Evolutionary conservation across 305 asterid species (phyloP), one percentile per base, ranked within the genome.

Genomic region (Rubia tinctorum): DNA sequence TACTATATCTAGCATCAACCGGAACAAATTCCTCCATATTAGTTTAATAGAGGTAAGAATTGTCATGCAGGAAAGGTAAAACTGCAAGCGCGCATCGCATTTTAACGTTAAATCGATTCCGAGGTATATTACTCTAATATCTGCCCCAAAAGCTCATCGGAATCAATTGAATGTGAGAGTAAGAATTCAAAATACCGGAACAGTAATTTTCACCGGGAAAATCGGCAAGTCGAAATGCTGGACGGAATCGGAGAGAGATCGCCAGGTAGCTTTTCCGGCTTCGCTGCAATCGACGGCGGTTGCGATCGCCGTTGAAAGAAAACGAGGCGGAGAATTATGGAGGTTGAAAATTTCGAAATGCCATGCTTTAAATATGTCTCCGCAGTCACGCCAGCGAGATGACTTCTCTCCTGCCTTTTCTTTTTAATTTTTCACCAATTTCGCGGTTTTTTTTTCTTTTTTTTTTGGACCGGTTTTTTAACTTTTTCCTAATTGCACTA

Each of bases 211-310:
- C 64, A 22, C 64, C 64, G n/a, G 53, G 18, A 39, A 62, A 62
- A n/a, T 62, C 43, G 37, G 15, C 20, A 0, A 20, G 37, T 12
- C 43, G n/a, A 25, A 64, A 64, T 64, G 25, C 49, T 15, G 69
- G 47, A 13, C 69, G 49, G 49, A 66, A 66, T 66, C 45, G 70
- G 53, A 18, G 30, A 37, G 15, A 18, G 69, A 37, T 64, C 14
- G 6, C 7, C 47, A 30, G 53, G 53, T 1, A 40, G 27, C 22
- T 40, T 40, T 66, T 40, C 70, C 43, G 70, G 70, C 53, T 8
- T 66, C 45, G 22, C 51, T 66, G 70, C 34, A 66, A 66, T 39
- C 25, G 49, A n/a, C 70, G 70, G 53, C 69, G 23, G 22, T 64
- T 17, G 49, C 17, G 69, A 34, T 39, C 22, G 14, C 47, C 58